Evolutionary conservation across 257 asterid genomes (phyloP).

Genomic region (Leptodermis oblonga): DNA sequence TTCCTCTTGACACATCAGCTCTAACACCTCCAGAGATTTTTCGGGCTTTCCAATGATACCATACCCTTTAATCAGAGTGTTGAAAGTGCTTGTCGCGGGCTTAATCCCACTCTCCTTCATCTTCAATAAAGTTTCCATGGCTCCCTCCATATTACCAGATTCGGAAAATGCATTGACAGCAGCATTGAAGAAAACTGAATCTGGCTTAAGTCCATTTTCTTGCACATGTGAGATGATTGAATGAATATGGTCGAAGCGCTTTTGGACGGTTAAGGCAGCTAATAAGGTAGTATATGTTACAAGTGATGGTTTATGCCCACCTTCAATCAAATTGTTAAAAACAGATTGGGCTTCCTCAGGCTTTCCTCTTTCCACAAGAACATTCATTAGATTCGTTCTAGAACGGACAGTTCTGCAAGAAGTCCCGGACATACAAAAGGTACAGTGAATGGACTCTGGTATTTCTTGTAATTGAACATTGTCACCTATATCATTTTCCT

Average conservation of each 20-base stretch:
- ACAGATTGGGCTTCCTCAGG: constrained; percentile 44
- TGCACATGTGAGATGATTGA: constrained; percentile 47
- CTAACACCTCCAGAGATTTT: constrained; percentile 50
- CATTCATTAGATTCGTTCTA: constrained; percentile 56
- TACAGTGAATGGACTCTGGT: constrained; percentile 40
- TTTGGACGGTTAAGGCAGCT: constrained; percentile 59
- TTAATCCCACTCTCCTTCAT: constrained; percentile 59
- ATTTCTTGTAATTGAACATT: constrained; percentile 35
- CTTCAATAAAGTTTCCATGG: constrained; percentile 45
- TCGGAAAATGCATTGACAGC: constrained; percentile 69
- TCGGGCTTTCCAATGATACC: constrained; percentile 67
- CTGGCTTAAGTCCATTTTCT: constrained; percentile 45
- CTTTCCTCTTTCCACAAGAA: constrained; percentile 46
- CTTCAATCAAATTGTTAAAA: constrained; percentile 49
- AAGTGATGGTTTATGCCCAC: constrained; percentile 68
- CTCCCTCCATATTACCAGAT: constrained; percentile 71
- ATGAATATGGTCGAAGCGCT: constrained; percentile 44
- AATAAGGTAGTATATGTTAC: constrained; percentile 69
- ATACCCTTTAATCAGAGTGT: constrained; percentile 66
- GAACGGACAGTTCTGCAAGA: constrained; percentile 51
- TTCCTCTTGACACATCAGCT: constrained; percentile 47
- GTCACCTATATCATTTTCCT: constrained; percentile 37
- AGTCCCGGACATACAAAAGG: constrained; percentile 43
- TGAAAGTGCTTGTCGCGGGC: constrained; percentile 57
- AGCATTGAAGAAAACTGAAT: constrained; percentile 58